Evolutionary conservation across 345 rosid species (phyloP), one percentile per base, ranked within the genome.

Genomic region (Syzygium oleosum): DNA sequence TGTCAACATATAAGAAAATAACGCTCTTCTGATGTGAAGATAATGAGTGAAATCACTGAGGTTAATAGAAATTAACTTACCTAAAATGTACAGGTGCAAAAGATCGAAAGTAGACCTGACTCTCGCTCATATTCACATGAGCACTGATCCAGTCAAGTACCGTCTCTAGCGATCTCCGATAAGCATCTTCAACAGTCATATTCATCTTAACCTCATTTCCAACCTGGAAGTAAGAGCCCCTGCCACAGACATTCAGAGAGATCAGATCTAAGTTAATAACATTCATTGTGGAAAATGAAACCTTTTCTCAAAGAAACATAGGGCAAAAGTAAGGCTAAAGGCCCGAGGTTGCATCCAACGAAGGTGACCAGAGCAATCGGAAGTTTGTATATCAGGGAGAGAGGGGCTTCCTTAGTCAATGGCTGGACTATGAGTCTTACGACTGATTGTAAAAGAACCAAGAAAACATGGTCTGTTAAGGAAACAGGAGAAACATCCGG

Each of bases 21-120:
- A 3, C 5, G 4, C 27, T 38, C 38, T 29, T 29, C 27, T 52
- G 59, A 31, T 84, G 27, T 7, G 3, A 29, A 84, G 58, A 84
- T 34, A 38, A 31, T 51, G 27, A 52, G 59, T 29, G 46, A 52
- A 84, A 38, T 52, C 51, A 84, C 86, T 31, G 46, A 84, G 61
- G 46, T 52, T 19, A 52, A 53, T 19, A 31, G 38, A 51, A 84
- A 54, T 14, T 13, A 84, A 9, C 84, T 86, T 87, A 96, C 98
- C 97, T 95, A 95, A 96, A 96, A 90, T 95, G 99, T 13, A 94
- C 96, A 15, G 98, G 99, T 19, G 99, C 94, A 56, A 89, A 93
- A 1, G 98, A 90, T 34, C 98, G 98, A 68, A 95, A 96, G 88
- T 93, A 92, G 90, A 95, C 97, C 87, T 88, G 94, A 85, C 94